Percentiles rank a stretch among this genome's conserved stretches.
Evolutionary conservation across 345 rosid species (phyloP).

Genomic region (Excoecaria agallocha): DNA sequence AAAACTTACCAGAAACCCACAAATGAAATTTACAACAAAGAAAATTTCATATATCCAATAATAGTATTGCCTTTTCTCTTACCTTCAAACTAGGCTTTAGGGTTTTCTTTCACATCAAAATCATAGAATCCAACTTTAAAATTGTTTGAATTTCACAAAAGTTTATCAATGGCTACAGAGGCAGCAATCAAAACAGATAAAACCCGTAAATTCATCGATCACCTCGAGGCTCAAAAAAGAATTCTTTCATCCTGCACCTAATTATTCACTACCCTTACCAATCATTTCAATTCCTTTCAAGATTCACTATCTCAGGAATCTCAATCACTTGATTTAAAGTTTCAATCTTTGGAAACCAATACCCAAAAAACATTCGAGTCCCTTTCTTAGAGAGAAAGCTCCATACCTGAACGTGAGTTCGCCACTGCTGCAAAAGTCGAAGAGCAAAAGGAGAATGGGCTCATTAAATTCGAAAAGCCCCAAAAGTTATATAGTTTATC

Average conservation of each 20-base stretch:
- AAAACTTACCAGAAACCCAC: too few species aligned
- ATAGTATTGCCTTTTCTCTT: too few species aligned
- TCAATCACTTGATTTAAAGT: conserved; percentile 39
- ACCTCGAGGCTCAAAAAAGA: conserved; percentile 40
- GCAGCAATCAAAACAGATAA: conserved; percentile 28
- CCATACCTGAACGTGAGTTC: conserved; percentile 44
- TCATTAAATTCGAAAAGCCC: conserved; percentile 33
- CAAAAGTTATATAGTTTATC: conserved; percentile 15
- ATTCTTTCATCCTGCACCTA: conserved; percentile 42
- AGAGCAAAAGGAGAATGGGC: conserved; percentile 30
- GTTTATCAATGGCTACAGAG: conserved; percentile 28
- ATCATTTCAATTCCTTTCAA: conserved; percentile 43
- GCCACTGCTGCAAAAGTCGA: conserved; percentile 31
- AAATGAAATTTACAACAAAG: too few species aligned
- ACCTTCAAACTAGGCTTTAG: too few species aligned
- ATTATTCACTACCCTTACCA: conserved; percentile 39
- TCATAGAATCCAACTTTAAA: background rate
- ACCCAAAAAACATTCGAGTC: conserved; percentile 31
- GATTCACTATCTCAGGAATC: conserved; percentile 36
- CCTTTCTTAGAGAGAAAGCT: conserved; percentile 36
- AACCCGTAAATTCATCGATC: conserved; percentile 40
- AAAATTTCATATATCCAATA: too few species aligned
- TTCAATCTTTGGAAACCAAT: conserved; percentile 35
- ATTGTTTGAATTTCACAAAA: background rate
- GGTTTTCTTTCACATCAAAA: background rate